These are phyloP conservation scores for Lodderomyces pseudojiufengensis DNA, from an alignment of 1,139 yeast species.

Conservation along the genomic window DNA sequence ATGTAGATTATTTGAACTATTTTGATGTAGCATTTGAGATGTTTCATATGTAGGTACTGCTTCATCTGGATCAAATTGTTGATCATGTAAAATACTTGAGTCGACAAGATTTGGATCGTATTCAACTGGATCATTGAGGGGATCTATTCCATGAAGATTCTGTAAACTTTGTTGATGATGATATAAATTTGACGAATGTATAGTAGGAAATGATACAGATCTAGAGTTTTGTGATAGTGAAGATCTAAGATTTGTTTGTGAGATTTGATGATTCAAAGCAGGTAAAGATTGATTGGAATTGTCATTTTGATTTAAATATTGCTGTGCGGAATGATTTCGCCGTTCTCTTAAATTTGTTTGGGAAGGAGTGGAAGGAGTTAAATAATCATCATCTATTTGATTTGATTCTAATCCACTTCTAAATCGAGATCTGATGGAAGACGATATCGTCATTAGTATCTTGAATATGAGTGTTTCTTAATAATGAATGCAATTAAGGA, in stretches of 20 bases:
- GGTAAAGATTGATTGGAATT: slow-evolving; percentile 13
- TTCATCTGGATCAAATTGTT: slow-evolving; percentile 2
- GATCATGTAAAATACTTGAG: neutral
- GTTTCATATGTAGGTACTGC: slow-evolving; percentile 37
- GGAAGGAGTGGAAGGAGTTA: slow-evolving; percentile 13
- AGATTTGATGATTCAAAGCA: slow-evolving; percentile 39
- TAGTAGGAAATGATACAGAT: neutral
- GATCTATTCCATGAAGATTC: too few relatives aligned
- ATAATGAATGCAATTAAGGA: too few relatives aligned
- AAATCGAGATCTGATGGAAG: slow-evolving; percentile 27
- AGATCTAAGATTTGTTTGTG: slow-evolving; percentile 13
- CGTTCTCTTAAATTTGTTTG: neutral
- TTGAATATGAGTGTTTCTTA: too few relatives aligned
- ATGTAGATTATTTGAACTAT: neutral
- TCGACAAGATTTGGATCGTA: too few relatives aligned
- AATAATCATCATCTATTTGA: slow-evolving; percentile 36
- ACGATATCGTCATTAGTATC: slow-evolving; percentile 13
- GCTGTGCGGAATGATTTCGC: neutral
- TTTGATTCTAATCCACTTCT: slow-evolving; percentile 30
- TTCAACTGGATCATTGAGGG: too few relatives aligned
- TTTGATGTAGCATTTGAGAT: slow-evolving; percentile 35
- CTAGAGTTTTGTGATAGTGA: too few relatives aligned
- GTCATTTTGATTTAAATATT: slow-evolving; percentile 7
- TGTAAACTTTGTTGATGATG: slow-evolving; percentile 6
- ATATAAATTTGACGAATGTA: slow-evolving; percentile 6